These are phyloP conservation scores for Lanzia echinophila DNA, from an alignment of 2,329 filamentous ascomycete genomes.

Conservation along the genomic window DNA sequence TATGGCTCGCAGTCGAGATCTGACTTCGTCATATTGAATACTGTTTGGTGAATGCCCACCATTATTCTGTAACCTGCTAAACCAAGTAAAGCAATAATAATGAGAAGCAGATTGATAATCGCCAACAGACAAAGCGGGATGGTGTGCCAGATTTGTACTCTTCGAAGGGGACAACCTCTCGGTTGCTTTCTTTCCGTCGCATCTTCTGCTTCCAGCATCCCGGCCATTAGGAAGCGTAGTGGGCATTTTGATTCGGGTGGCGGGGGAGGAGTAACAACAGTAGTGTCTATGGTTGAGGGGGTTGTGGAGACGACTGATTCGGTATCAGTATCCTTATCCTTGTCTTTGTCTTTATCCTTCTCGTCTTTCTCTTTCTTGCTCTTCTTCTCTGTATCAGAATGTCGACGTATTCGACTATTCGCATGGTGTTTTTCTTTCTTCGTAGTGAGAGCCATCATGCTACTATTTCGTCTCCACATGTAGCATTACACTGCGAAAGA, in stretches of 20 bases:
- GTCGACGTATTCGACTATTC: constrained; percentile 20
- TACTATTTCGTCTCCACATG: constrained; percentile 12
- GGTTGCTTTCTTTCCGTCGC: constrained; percentile 11
- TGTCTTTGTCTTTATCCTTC: constrained; percentile 24
- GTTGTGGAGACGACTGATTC: constrained; percentile 18
- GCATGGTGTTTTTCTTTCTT: constrained; percentile 25
- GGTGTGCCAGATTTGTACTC: constrained; percentile 27
- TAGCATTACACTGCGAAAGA: no score
- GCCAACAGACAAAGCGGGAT: constrained; percentile 25
- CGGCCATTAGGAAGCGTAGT: constrained; percentile 22
- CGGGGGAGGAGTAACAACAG: constrained; percentile 7
- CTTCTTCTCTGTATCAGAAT: constrained; percentile 20
- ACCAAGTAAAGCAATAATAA: constrained; percentile 25
- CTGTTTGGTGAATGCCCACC: constrained; percentile 14
- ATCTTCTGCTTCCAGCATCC: constrained; percentile 18
- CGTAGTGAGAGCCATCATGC: constrained; percentile 17
- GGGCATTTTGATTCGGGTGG: constrained; percentile 21
- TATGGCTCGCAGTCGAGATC: constrained; percentile 14
- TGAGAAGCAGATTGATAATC: constrained; percentile 23
- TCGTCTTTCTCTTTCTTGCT: constrained; percentile 22
- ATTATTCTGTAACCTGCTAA: constrained; percentile 22
- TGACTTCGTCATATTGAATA: constrained; percentile 13
- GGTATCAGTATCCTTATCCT: constrained; percentile 21
- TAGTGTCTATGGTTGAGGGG: constrained; percentile 7
- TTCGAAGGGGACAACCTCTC: constrained; percentile 19